A percentile compares a stretch with the other conserved stretches of the same genome.
phyloP scores from a whole-genome alignment of 176 grass and related monocot genomes.

The Ensete ventricosum region DNA sequence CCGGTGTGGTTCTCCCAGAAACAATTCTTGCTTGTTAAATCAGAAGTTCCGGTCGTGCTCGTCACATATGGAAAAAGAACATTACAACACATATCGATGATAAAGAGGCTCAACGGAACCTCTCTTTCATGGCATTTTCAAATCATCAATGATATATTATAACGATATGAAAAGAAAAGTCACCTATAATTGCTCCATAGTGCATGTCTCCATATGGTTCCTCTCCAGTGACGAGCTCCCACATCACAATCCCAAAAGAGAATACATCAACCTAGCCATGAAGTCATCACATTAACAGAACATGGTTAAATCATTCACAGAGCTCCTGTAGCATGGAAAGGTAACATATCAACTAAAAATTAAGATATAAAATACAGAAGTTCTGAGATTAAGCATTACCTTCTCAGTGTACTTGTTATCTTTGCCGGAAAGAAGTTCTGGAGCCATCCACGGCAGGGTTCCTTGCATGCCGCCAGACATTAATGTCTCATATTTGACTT shows the following conservation, averaged over 20 bases:
- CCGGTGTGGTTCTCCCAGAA: too few species aligned
- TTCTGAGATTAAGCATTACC: conserved; percentile 27
- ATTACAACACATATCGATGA: too few species aligned
- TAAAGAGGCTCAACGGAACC: too few species aligned
- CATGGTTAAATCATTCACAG: background rate
- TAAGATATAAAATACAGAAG: background rate
- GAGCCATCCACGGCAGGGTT: conserved; percentile 95
- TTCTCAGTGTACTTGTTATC: conserved; percentile 86
- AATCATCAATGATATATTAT: too few species aligned
- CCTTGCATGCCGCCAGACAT: conserved; percentile 86
- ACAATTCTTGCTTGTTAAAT: too few species aligned
- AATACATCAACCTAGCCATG: conserved; percentile 75
- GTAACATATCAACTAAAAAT: background rate
- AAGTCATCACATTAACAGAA: background rate
- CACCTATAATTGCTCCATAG: conserved; percentile 96
- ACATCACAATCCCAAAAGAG: conserved; percentile 97
- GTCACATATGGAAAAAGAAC: background rate
- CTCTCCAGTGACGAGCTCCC: conserved; percentile 94
- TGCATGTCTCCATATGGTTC: conserved; percentile 91
- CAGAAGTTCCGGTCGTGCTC: too few species aligned
- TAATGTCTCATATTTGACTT: conserved; percentile 89
- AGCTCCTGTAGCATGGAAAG: background rate
- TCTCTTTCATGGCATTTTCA: too few species aligned
- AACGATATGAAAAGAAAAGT: background rate
- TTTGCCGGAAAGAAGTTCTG: conserved; percentile 84